Base-by-base conservation (phyloP, 805 yeast genomes). In the Suhomyces sp. region DNA sequence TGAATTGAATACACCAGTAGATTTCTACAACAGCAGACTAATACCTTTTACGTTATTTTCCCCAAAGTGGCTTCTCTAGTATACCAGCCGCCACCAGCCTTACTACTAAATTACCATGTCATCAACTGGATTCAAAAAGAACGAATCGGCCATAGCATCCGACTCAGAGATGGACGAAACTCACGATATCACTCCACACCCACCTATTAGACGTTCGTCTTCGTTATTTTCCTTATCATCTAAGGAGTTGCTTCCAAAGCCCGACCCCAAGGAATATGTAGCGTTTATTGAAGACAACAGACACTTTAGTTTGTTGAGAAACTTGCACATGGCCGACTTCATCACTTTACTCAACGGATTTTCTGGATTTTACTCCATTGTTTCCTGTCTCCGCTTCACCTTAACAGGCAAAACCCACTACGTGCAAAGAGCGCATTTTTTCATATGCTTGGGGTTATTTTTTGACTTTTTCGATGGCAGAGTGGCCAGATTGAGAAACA, bases 381-480 rank as follows among this genome's bases (percentile, higher is more conserved):
- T 94, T 42, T 87, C 96, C 44, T 89, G 97, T 70, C 73, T 90
- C 57, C 80, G 97, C 64, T 94, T 83, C 69, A 83, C 92, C 5
- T 74, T 84, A 49, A 88, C 93, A 2, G 85, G 83, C 12, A 77
- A 84, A 59, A 72, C 83, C 6, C 87, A 84, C 64, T 87, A 88
- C 67, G 82, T 86, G 31, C 93, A 88, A 72, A 80, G 97, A 61
- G 97, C 98, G 1, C 92, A 91, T 73, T 85, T 87, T 59, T 90
- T 88, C 72, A 90, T 91, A 44, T 79, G 88, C n/a, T 76, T 93
- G 60, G 99, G 99, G 5, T 82, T 93, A 64, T 90, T 94, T 67
- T 93, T 93, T 69, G 99, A 93, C 70, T 91, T 94, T 68, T 88
- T 94, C 68, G 99, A 94, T 68, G 99, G 99, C 35, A 84, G 96